These are phyloP conservation scores for Cordyceps javanica DNA, from an alignment of 2,329 filamentous ascomycete genomes.

Conservation along the genomic window DNA sequence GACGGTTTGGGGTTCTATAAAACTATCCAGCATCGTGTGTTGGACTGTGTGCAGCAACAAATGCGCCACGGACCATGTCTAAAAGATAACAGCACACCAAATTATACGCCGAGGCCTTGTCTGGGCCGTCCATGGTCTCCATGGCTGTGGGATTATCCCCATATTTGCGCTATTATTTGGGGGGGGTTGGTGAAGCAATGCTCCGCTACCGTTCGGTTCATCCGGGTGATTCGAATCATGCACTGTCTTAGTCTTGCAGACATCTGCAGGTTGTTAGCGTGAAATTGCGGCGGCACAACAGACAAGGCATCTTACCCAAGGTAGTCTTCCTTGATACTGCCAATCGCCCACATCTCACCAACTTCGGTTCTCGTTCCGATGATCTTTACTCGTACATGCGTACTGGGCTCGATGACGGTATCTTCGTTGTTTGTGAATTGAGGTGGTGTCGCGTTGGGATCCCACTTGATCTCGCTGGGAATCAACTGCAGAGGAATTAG, in stretches of 20 bases:
- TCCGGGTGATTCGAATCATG: background rate
- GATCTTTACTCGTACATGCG: constrained; percentile 88
- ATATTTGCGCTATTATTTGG: background rate
- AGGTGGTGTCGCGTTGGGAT: constrained; percentile 91
- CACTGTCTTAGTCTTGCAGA: constrained; percentile 16
- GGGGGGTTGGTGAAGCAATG: background rate
- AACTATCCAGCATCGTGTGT: constrained; percentile 2
- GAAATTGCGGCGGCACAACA: constrained; percentile 7
- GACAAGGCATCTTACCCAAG: constrained; percentile 45
- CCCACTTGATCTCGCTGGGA: constrained; percentile 85
- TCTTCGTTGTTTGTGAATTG: constrained; percentile 95
- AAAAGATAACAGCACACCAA: background rate
- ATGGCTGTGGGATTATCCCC: background rate
- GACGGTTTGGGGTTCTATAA: background rate
- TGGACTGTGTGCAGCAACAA: background rate
- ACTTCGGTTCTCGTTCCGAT: constrained; percentile 92
- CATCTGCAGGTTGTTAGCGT: constrained; percentile 16
- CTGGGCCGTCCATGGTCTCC: background rate
- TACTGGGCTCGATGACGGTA: constrained; percentile 87
- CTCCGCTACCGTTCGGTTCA: background rate
- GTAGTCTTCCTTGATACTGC: constrained; percentile 86
- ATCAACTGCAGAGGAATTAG: constrained; percentile 59
- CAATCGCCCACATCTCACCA: constrained; percentile 92
- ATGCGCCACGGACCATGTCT: background rate
- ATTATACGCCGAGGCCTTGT: background rate